Conservation (phyloP, 768 basidiomycete genomes). For the Gymnopilus junonius region DNA sequence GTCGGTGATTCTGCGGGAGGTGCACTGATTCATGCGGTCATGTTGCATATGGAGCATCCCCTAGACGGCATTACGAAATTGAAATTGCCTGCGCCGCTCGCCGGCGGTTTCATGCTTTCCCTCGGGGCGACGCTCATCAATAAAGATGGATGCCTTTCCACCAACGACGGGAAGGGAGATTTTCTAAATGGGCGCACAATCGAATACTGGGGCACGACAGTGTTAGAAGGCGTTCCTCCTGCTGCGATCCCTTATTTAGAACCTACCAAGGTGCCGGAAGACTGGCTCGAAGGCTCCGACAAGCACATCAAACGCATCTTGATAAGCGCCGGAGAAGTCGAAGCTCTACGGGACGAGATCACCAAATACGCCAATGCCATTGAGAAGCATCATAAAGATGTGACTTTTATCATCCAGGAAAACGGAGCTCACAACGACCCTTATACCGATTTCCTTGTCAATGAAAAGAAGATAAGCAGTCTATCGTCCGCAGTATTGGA, state of each 20-base stretch:
- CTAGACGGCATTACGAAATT: constrained; percentile 29
- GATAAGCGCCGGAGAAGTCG: constrained; percentile 31
- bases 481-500: constrained; percentile 21
- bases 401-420: constrained; percentile 17
- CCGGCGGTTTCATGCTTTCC: constrained; percentile 40
- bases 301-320: no score
- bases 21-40: constrained; percentile 37
- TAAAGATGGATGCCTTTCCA: constrained; percentile 19
- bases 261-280: constrained; percentile 23
- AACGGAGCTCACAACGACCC: constrained; percentile 27
- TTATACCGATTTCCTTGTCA: constrained; percentile 19
- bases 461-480: constrained; percentile 20
- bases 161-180: constrained; percentile 23
- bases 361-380: constrained; percentile 20
- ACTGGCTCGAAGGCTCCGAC: constrained; percentile 36
- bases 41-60: constrained; percentile 43
- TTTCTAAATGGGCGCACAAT: constrained; percentile 18
- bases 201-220: constrained; percentile 21
- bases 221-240: constrained; percentile 19
- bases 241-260: constrained; percentile 27
- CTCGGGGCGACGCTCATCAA: constrained; percentile 39
- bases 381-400: constrained; percentile 14
- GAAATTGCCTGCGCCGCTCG: constrained; percentile 25
- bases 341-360: constrained; percentile 33
- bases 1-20: constrained; percentile 46